A percentile compares a stretch with the other conserved stretches of the same genome.
Evolutionary conservation across 352 stramenopile species (phyloP).

Genomic region (Globisporangium sylvaticum): DNA sequence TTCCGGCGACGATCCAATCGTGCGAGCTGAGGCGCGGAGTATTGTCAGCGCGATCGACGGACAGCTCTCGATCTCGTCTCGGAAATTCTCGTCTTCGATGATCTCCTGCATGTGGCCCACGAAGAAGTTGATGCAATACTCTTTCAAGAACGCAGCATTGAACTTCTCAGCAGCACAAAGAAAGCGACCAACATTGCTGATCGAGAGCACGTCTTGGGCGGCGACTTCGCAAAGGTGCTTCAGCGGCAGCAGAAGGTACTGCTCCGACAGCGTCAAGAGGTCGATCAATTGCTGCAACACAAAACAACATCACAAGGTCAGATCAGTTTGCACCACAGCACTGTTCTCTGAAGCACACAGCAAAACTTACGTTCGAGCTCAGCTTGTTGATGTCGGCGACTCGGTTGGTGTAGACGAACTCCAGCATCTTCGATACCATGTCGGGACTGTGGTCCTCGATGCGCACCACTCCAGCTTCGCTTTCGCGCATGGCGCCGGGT

Average conservation of each 20-base stretch:
- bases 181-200: constrained; percentile 75
- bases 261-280: constrained; percentile 71
- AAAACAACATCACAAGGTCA: neutral
- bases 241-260: constrained; percentile 72
- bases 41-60: constrained; percentile 76
- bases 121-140: constrained; percentile 79
- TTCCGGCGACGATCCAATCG: constrained; percentile 23
- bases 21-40: constrained; percentile 54
- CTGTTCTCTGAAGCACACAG: neutral
- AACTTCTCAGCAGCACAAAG: constrained; percentile 80
- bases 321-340: neutral
- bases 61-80: constrained; percentile 75
- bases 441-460: constrained; percentile 76
- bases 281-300: constrained; percentile 79
- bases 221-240: constrained; percentile 79
- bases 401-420: constrained; percentile 92
- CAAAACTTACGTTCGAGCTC: constrained; percentile 53
- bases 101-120: constrained; percentile 73
- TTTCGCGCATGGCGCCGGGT: constrained; percentile 81
- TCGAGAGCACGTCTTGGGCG: constrained; percentile 60
- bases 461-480: constrained; percentile 70
- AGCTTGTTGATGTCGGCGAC: constrained; percentile 77
- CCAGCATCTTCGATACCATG: constrained; percentile 89
- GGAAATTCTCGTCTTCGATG: constrained; percentile 80
- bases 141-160: constrained; percentile 80